Conservation (phyloP, 2,329 filamentous ascomycete species). For the Pseudomassariella vexata region DNA sequence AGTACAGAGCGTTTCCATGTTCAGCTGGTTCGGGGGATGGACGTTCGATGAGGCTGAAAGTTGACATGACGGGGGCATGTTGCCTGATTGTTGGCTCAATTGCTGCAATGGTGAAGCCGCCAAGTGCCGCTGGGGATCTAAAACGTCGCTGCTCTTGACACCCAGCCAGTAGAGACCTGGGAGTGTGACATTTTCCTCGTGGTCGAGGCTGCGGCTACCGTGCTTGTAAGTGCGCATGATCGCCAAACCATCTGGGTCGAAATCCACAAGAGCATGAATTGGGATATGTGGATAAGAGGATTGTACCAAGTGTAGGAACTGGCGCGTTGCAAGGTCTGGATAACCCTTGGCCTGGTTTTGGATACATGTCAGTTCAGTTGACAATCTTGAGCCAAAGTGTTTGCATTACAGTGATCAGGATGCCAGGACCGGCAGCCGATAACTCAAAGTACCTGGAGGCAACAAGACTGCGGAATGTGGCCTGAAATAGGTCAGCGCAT, state of each 20-base stretch:
- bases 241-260: constrained; percentile 68
- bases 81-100: constrained; percentile 1
- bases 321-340: constrained; percentile 66
- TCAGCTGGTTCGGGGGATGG: constrained; percentile 5
- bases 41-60: too few relatives aligned
- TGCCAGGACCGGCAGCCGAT: constrained; percentile 45
- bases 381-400: too few relatives aligned
- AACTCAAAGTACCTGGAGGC: constrained; percentile 48
- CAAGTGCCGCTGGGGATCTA: constrained; percentile 6
- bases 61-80: neutral
- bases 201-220: constrained; percentile 56
- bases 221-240: constrained; percentile 71
- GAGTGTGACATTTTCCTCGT: constrained; percentile 49
- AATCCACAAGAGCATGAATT: constrained; percentile 64
- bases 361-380: too few relatives aligned
- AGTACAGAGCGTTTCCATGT: constrained; percentile 18
- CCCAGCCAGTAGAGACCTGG: constrained; percentile 61
- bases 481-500: constrained; percentile 46
- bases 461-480: constrained; percentile 66
- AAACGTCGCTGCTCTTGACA: constrained; percentile 38
- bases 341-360: constrained; percentile 83
- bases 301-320: constrained; percentile 54
- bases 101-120: neutral
- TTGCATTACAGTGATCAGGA: constrained; percentile 61
- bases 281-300: constrained; percentile 41